Evolutionary conservation across 352 stramenopile species (phyloP).

Genomic region (Phytophthora palmivora): DNA sequence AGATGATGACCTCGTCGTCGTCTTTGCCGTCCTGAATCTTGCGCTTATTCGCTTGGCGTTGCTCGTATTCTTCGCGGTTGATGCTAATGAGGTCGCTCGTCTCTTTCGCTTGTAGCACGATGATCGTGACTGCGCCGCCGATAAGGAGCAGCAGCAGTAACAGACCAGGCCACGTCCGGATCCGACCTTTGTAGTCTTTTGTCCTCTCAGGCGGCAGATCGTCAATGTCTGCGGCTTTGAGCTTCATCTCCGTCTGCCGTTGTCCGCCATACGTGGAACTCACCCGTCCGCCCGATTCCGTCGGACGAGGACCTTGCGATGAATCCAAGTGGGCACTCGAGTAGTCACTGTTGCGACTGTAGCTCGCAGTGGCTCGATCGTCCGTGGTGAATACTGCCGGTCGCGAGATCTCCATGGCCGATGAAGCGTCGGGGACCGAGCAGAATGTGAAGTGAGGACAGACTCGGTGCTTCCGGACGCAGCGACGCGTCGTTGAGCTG

Average conservation of each 20-base stretch:
- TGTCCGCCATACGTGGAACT: conserved; percentile 21
- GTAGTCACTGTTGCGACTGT: conserved; percentile 23
- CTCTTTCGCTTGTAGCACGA: conserved; percentile 47
- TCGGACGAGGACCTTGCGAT: conserved; percentile 30
- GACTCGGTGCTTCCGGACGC: not conserved
- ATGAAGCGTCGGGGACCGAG: not conserved
- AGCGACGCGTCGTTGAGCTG: conserved; percentile 15
- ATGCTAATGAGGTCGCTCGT: conserved; percentile 33
- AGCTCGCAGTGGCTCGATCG: not conserved
- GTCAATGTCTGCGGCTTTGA: conserved; percentile 55
- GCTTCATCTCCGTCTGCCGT: conserved; percentile 64
- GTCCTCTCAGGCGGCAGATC: conserved; percentile 44
- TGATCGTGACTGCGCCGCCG: conserved; percentile 38
- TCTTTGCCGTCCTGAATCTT: conserved; percentile 55
- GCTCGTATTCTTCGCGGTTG: conserved; percentile 36
- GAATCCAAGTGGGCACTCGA: conserved; percentile 33
- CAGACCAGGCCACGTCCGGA: conserved; percentile 65
- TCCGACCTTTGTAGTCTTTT: conserved; percentile 77
- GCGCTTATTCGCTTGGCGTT: conserved; percentile 24
- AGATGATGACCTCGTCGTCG: conserved; percentile 47
- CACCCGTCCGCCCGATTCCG: conserved; percentile 25
- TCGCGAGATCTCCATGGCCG: conserved; percentile 26
- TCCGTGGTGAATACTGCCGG: conserved; percentile 11
- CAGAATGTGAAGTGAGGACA: not conserved
- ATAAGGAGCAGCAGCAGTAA: conserved; percentile 57